A percentile compares a stretch with the other conserved stretches of the same genome.
Evolutionary conservation across 73 alveolate genomes (phyloP).

Genomic region (Paramecium primaurelia): DNA sequence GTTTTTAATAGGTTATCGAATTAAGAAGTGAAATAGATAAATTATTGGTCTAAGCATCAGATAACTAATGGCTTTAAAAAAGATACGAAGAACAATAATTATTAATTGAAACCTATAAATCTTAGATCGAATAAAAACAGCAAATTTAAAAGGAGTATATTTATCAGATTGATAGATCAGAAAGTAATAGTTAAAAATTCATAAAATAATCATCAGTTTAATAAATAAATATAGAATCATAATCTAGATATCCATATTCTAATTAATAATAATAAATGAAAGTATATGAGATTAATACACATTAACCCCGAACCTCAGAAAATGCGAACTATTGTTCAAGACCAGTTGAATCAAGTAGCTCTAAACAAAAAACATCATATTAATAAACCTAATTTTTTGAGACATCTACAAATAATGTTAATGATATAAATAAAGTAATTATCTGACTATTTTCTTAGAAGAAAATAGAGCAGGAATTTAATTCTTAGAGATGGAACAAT

Average conservation of each 20-base stretch:
- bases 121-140: not conserved
- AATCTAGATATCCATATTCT: not conserved
- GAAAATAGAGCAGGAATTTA: not conserved
- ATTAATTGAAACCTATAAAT: not conserved
- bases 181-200: not conserved
- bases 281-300: not conserved
- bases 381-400: not conserved
- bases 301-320: not conserved
- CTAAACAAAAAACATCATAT: not conserved
- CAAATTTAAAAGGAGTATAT: not conserved
- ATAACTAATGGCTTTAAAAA: not conserved
- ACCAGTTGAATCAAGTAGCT: not conserved
- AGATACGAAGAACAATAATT: constrained; percentile 18
- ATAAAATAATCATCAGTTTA: not conserved
- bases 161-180: not conserved
- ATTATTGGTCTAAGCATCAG: not conserved
- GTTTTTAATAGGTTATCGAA: not conserved
- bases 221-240: not conserved
- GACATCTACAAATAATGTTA: not conserved
- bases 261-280: not conserved
- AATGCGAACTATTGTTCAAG: not conserved
- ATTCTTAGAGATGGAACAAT: not conserved
- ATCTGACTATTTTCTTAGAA: not conserved
- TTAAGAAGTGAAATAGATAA: constrained; percentile 39
- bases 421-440: not conserved